Evolutionary conservation across 352 stramenopile genomes (phyloP).

Genomic region (Pythium plurisporium): DNA sequence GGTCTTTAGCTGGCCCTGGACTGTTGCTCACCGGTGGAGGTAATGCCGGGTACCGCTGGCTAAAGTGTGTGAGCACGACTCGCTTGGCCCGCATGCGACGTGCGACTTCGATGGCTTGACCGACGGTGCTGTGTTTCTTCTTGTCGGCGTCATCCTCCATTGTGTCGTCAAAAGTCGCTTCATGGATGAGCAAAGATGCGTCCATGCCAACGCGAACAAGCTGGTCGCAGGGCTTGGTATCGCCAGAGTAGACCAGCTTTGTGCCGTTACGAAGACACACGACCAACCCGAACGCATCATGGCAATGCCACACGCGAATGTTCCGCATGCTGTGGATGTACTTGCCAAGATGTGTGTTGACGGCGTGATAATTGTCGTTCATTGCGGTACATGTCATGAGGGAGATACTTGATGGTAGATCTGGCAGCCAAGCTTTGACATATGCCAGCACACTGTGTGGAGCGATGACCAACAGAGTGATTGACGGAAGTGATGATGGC

Average conservation of each 20-base stretch:
- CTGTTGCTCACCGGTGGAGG: constrained; percentile 28
- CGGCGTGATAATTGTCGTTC: constrained; percentile 33
- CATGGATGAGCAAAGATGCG: constrained; percentile 92
- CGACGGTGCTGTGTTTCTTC: constrained; percentile 94
- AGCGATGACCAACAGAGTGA: constrained; percentile 38
- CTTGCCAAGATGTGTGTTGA: constrained; percentile 32
- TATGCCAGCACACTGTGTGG: constrained; percentile 56
- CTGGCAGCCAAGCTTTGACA: constrained; percentile 42
- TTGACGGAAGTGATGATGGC: neutral
- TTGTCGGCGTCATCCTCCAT: constrained; percentile 90
- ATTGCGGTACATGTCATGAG: constrained; percentile 50
- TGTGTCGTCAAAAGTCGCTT: constrained; percentile 96
- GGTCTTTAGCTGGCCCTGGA: too few species aligned
- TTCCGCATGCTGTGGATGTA: constrained; percentile 39
- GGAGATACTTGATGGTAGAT: constrained; percentile 23
- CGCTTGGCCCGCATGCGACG: constrained; percentile 67
- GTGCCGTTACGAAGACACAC: constrained; percentile 38
- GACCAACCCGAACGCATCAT: constrained; percentile 74
- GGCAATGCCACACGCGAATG: constrained; percentile 77
- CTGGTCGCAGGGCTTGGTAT: constrained; percentile 89
- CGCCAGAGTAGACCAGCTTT: constrained; percentile 90
- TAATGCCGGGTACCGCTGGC: constrained; percentile 64
- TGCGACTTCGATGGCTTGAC: constrained; percentile 87
- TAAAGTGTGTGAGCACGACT: constrained; percentile 96
- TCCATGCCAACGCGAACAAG: constrained; percentile 46